Percentiles rank a stretch among this genome's conserved stretches.
phyloP scores from a whole-genome alignment of 306 rosid genomes.

The Medicago lupulina region DNA sequence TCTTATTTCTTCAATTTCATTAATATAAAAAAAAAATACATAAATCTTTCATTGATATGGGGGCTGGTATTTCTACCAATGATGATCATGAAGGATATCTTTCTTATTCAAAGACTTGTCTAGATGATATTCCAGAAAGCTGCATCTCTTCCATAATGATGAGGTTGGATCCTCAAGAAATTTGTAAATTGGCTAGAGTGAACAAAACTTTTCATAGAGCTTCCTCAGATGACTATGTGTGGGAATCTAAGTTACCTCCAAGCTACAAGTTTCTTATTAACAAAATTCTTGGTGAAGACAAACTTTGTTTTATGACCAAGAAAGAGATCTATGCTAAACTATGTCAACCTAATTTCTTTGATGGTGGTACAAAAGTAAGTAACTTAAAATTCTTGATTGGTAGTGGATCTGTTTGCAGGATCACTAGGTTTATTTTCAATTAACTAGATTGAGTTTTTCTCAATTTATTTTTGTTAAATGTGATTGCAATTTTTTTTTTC shows the following conservation, averaged over 20 bases:
- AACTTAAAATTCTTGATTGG: slow-evolving; percentile 16
- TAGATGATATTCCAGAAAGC: slow-evolving; percentile 75
- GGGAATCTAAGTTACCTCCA: slow-evolving; percentile 80
- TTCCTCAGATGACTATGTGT: slow-evolving; percentile 69
- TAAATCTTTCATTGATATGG: slow-evolving; percentile 50
- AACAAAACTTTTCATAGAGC: slow-evolving; percentile 65
- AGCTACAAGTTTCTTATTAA: slow-evolving; percentile 54
- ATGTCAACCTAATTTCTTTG: slow-evolving; percentile 63
- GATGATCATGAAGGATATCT: slow-evolving; percentile 10
- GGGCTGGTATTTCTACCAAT: slow-evolving; percentile 57
- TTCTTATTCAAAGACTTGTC: slow-evolving; percentile 35
- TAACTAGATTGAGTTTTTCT: not conserved
- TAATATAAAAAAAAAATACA: not conserved
- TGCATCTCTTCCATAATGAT: slow-evolving; percentile 63
- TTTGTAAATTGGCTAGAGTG: slow-evolving; percentile 67
- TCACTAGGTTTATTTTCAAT: not conserved
- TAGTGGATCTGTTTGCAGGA: not conserved
- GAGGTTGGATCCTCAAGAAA: slow-evolving; percentile 72
- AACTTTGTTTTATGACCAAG: slow-evolving; percentile 42
- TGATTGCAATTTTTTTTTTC: too few relatives aligned
- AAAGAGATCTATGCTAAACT: slow-evolving; percentile 67
- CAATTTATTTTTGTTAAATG: too few relatives aligned
- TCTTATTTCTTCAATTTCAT: not conserved
- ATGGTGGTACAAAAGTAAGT: slow-evolving; percentile 71
- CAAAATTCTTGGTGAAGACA: slow-evolving; percentile 40